phyloP scores from a whole-genome alignment of 78 protist species.

The Emiliania huxleyi region DNA sequence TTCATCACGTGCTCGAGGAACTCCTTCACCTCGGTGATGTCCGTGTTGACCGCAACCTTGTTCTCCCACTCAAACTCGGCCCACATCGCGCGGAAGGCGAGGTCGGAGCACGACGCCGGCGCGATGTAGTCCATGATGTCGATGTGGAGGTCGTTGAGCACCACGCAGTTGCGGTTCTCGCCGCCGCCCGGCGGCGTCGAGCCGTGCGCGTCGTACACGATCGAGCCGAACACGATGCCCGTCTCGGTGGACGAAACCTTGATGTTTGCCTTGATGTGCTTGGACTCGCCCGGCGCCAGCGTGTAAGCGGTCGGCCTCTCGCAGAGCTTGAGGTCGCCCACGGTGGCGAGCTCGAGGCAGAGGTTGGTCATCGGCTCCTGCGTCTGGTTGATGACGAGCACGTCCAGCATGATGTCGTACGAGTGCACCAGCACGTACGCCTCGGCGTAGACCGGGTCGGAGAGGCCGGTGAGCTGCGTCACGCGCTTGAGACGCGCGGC shows the following conservation, averaged over 20 bases:
- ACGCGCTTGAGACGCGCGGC: conserved; percentile 57
- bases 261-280: conserved; percentile 66
- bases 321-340: conserved; percentile 90
- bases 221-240: conserved; percentile 91
- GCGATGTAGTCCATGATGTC: conserved; percentile 94
- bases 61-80: conserved; percentile 98
- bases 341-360: conserved; percentile 89
- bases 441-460: conserved; percentile 95
- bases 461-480: conserved; percentile 80
- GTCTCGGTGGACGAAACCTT: conserved; percentile 95
- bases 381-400: conserved; percentile 81
- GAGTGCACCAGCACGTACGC: conserved; percentile 92
- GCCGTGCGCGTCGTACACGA: conserved; percentile 79
- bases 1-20: conserved; percentile 79
- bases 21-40: conserved; percentile 60
- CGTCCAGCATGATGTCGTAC: conserved; percentile 89
- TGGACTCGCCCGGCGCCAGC: conserved; percentile 62
- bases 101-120: conserved; percentile 82
- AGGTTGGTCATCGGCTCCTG: conserved; percentile 85
- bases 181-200: not conserved
- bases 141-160: conserved; percentile 90
- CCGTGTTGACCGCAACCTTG: conserved; percentile 74
- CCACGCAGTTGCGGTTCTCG: conserved; percentile 74
- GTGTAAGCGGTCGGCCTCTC: conserved; percentile 85
- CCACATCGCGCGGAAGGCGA: conserved; percentile 91